These are phyloP conservation scores for Yarrowia sp. DNA, from an alignment of 805 yeast species.

Conservation along the genomic window DNA sequence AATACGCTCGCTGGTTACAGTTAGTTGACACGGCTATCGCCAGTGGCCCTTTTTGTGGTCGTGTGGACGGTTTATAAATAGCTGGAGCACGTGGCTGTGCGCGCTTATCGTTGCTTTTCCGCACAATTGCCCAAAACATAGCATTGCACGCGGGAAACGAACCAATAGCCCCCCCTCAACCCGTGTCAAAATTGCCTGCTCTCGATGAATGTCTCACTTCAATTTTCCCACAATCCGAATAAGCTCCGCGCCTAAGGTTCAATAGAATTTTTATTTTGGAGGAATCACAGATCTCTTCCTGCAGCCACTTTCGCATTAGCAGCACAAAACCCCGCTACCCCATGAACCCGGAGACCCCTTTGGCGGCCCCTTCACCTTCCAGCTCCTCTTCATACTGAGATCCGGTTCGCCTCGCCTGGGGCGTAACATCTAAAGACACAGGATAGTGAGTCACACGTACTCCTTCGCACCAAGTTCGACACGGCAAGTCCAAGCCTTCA, in stretches of 20 bases:
- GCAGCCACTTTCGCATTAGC: constrained; percentile 10
- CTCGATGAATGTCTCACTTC: neutral
- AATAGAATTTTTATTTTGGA: neutral
- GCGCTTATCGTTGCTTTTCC: no score
- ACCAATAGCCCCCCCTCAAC: no score
- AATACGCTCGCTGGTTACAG: no score
- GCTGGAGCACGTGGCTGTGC: no score
- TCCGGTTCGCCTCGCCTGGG: constrained; percentile 20
- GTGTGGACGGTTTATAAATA: no score
- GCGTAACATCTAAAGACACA: constrained; percentile 8
- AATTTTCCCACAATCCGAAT: neutral
- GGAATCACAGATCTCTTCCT: neutral
- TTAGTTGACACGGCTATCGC: no score
- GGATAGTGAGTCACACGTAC: neutral
- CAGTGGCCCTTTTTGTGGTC: no score
- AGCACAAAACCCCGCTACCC: constrained; percentile 4
- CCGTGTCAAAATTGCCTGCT: no score
- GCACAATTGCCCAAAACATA: no score
- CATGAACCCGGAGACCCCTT: constrained; percentile 18
- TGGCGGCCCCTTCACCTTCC: neutral
- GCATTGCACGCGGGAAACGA: no score
- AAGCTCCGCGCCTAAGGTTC: neutral
- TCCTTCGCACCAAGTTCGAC: no score
- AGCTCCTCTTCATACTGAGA: constrained; percentile 14
- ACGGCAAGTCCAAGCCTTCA: constrained; percentile 4